Conservation (phyloP, 1,284 basidiomycete species). For the Coniophora puteana region DNA sequence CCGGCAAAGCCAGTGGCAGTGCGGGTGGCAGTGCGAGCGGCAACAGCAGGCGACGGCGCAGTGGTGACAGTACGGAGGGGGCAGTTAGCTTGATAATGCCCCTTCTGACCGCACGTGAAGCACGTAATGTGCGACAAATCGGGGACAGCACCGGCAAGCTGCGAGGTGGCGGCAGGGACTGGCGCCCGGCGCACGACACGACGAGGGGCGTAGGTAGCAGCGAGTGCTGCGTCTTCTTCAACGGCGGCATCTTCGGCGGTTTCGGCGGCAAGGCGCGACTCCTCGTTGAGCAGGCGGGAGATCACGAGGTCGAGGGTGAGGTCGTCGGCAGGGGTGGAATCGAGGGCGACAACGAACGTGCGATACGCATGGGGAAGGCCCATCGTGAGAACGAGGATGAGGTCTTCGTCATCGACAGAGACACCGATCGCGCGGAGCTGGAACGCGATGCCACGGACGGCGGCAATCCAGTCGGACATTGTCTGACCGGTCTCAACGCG, state of each 20-base stretch:
- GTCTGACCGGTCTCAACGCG: conserved; percentile 19
- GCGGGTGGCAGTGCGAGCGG: too few relatives aligned
- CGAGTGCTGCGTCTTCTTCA: too few relatives aligned
- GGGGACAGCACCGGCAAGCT: neutral
- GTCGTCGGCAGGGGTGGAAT: conserved; percentile 24
- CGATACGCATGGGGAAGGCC: conserved; percentile 24
- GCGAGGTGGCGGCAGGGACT: too few relatives aligned
- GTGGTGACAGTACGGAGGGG: too few relatives aligned
- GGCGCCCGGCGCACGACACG: too few relatives aligned
- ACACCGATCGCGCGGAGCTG: conserved; percentile 19
- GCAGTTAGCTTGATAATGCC: conserved; percentile 25
- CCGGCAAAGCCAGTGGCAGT: too few relatives aligned
- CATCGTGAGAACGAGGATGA: conserved; percentile 29
- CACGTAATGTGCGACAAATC: conserved; percentile 24
- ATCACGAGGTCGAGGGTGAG: conserved; percentile 12
- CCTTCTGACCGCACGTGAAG: conserved; percentile 23
- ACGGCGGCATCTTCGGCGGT: too few relatives aligned
- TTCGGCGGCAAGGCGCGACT: conserved; percentile 14
- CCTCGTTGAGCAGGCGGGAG: conserved; percentile 27
- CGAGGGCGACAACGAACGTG: too few relatives aligned
- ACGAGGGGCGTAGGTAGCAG: too few relatives aligned
- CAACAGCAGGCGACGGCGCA: too few relatives aligned
- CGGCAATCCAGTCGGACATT: conserved; percentile 30
- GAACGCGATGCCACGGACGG: conserved; percentile 20
- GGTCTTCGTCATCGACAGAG: conserved; percentile 25